Evolutionary conservation across 2,329 filamentous ascomycete species (phyloP), one percentile per base, ranked within the genome.

Genomic region (Trichoderma sp.): DNA sequence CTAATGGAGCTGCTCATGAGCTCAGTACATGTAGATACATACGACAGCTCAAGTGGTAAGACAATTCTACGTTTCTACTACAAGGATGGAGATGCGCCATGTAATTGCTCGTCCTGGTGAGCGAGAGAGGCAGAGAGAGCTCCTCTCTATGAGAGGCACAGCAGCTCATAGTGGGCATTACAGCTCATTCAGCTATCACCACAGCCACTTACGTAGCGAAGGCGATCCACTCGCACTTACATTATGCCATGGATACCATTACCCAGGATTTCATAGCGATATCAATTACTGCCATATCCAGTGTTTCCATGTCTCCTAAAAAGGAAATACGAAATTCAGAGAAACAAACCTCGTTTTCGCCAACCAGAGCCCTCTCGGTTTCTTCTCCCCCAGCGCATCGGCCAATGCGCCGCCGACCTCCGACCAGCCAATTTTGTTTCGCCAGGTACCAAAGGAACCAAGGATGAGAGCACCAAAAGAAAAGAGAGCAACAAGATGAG

Each of bases 201-300:
- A 60, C 57, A 60, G 43, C 58, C 58, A 47, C 58, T 33, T 27
- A 60, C 58, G 58, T 47, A 60, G n/a, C 37, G 31, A 16, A 35
- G 27, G 57, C 24, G 37, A 14, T 40, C 37, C 37, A 40, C 37
- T 5, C 14, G 5, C 37, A 37, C 3, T 6, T 40, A 16, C 5
- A 40, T 14, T 14, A 37, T 37, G 4, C 35, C 35, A 14, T 11
- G 33, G 14, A 40, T 40, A 16, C 33, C 33, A 33, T 33, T 33
- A 8, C 33, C 33, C 10, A 33, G 33, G 33, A 11, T 14, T 40
- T 16, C 37, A 19, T 19, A 40, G 16, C 19, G 6, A 19, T 19
- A 40, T 40, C 16, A 19, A 19, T 13, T 35, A 11, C 33, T 43
- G 37, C 37, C 7, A 19, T 43, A 19, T 8, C 19, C 11, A 55